Base-by-base conservation (phyloP, 139 green algal species). In the Edaphochlamys debaryana region DNA sequence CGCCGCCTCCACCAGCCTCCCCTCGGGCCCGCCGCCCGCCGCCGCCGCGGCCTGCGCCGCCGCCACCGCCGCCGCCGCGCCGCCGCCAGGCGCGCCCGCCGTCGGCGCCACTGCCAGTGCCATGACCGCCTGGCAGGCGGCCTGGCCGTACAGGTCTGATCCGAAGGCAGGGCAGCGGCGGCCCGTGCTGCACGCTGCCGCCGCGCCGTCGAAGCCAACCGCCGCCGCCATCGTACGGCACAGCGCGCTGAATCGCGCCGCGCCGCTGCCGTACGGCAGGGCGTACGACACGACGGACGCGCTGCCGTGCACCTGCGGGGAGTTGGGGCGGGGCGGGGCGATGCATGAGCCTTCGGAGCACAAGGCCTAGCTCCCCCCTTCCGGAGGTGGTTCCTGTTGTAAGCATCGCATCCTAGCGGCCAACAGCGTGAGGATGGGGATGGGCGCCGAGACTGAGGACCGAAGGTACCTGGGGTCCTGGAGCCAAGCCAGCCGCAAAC, bases 61-160 rank as follows among this genome's bases (percentile, higher is more conserved):
- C 11, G 41, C 56, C 9, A 60, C 58, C 40, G 60, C 42, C n/a
- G 45, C n/a, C 30, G 45, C 1, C n/a, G n/a, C 45, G 6, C 11
- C 15, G 2, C 15, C 42, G 2, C 62, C 40, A n/a, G n/a, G n/a
- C n/a, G n/a, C n/a, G n/a, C n/a, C n/a, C 27, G n/a, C 74, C 22
- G 36, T 17, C 27, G 60, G 30, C 27, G 30, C 41, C 11, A 36
- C 58, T 8, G 29, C 19, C n/a, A 82, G 41, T 19, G 62, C 3
- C 77, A 75, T 83, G 3, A 67, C 63, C 20, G 60, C 63, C 45
- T 75, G 77, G 45, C 45, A 50, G 0, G 64, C 64, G 8, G 66
- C 63, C 54, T 52, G 63, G 11, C 77, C 77, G 48, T 41, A 83
- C 41, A 74, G 34, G 23, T 83, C 77, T 23, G 77, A 74, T 0